A percentile compares a stretch with the other conserved stretches of the same genome.
Conservation (phyloP, 495 filamentous ascomycete genomes). For the Mytilinidion resinicola region DNA sequence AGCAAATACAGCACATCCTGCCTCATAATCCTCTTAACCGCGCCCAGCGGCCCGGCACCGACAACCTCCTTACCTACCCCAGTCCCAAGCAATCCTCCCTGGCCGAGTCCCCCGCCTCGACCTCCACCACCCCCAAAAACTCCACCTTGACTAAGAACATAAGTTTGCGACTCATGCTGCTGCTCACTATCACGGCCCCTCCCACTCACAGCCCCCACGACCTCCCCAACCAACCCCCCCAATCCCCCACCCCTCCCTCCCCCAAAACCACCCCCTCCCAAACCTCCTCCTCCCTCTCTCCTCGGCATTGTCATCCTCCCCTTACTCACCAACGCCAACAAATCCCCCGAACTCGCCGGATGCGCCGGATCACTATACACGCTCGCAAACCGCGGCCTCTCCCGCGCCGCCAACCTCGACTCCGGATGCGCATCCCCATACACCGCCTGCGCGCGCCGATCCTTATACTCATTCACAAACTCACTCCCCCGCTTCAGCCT, state of each 20-base stretch:
- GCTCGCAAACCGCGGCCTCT: conserved; percentile 37
- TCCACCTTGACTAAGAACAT: neutral
- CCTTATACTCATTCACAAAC: conserved; percentile 49
- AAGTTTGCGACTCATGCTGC: too few species aligned
- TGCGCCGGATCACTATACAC: conserved; percentile 52
- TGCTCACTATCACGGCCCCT: too few species aligned
- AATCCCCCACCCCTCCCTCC: neutral
- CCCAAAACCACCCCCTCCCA: neutral
- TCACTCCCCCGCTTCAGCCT: conserved; percentile 33
- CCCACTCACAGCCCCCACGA: too few species aligned
- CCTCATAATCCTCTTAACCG: conserved; percentile 25
- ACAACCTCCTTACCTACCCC: neutral
- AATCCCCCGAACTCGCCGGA: conserved; percentile 40
- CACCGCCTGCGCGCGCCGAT: conserved; percentile 44
- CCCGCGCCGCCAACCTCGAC: too few species aligned
- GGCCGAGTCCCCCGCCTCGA: neutral
- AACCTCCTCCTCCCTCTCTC: neutral
- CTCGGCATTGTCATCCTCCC: neutral
- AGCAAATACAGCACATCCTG: conserved; percentile 33
- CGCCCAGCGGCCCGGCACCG: conserved; percentile 2
- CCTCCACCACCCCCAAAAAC: neutral
- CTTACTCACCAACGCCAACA: conserved; percentile 38
- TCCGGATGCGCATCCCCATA: conserved; percentile 30
- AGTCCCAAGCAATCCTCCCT: neutral
- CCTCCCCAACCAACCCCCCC: neutral